These are phyloP conservation scores for Phytopythium delawarense DNA, from an alignment of 352 stramenopile genomes.

Conservation along the genomic window DNA sequence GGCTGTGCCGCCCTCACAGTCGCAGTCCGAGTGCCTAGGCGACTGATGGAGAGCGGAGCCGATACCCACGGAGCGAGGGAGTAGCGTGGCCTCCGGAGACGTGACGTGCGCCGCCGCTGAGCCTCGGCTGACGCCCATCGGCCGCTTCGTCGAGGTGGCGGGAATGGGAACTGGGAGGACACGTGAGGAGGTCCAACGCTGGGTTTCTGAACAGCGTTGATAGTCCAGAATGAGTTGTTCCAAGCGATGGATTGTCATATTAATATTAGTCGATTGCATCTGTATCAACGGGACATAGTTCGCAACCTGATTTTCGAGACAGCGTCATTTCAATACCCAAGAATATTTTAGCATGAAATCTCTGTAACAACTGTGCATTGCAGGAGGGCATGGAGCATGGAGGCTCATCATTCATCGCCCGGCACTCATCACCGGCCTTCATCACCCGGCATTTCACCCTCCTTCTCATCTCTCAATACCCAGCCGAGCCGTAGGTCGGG, in stretches of 20 bases:
- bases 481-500: conserved; percentile 4
- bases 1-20: not conserved
- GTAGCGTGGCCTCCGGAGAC: not conserved
- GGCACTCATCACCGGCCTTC: too few species aligned
- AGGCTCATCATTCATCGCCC: too few species aligned
- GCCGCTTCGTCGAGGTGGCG: not conserved
- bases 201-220: not conserved
- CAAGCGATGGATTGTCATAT: not conserved
- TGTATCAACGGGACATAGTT: not conserved
- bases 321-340: not conserved
- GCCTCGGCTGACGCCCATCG: not conserved
- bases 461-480: not conserved
- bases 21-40: not conserved
- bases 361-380: not conserved
- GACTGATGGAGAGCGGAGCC: not conserved
- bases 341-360: not conserved
- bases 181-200: not conserved
- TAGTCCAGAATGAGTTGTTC: not conserved
- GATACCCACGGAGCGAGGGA: not conserved
- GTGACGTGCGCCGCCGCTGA: not conserved
- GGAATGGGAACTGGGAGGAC: not conserved
- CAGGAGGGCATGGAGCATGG: too few species aligned
- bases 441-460: too few species aligned
- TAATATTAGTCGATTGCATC: not conserved
- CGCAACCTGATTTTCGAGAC: not conserved